A percentile compares a stretch with the other conserved stretches of the same genome.
These are phyloP conservation scores for Wickerhamomyces xylosicus DNA, from an alignment of 805 yeast species.

Conservation along the genomic window DNA sequence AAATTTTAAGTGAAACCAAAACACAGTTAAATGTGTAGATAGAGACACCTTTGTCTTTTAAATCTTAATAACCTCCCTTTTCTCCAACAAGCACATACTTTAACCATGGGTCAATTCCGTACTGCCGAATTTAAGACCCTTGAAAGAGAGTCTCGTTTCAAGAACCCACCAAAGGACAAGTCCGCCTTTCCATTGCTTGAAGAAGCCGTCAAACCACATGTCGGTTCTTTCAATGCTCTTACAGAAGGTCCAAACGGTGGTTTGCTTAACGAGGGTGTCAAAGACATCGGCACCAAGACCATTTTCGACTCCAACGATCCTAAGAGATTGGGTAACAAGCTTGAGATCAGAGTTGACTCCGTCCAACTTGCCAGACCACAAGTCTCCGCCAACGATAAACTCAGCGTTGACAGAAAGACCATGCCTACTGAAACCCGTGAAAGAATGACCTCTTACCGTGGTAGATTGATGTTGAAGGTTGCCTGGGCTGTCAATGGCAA, in stretches of 20 bases:
- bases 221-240: constrained; percentile 92
- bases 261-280: constrained; percentile 69
- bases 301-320: constrained; percentile 73
- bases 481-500: constrained; percentile 86
- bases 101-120: constrained; percentile 20
- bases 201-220: constrained; percentile 91
- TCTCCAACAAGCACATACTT: not conserved
- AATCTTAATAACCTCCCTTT: not conserved
- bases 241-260: constrained; percentile 87
- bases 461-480: constrained; percentile 67
- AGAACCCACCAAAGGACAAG: constrained; percentile 82
- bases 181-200: constrained; percentile 71
- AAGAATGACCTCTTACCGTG: constrained; percentile 73
- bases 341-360: constrained; percentile 75
- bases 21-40: not conserved
- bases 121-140: constrained; percentile 52
- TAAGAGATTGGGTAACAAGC: constrained; percentile 72
- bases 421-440: constrained; percentile 88
- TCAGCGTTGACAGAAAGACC: constrained; percentile 67
- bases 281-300: constrained; percentile 80
- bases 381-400: constrained; percentile 61
- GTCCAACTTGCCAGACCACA: constrained; percentile 80
- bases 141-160: constrained; percentile 78
- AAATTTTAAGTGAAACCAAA: not conserved
- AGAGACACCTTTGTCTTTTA: not conserved